These are phyloP conservation scores for Micractinium conductrix DNA, from an alignment of 139 green algal species.

Conservation along the genomic window DNA sequence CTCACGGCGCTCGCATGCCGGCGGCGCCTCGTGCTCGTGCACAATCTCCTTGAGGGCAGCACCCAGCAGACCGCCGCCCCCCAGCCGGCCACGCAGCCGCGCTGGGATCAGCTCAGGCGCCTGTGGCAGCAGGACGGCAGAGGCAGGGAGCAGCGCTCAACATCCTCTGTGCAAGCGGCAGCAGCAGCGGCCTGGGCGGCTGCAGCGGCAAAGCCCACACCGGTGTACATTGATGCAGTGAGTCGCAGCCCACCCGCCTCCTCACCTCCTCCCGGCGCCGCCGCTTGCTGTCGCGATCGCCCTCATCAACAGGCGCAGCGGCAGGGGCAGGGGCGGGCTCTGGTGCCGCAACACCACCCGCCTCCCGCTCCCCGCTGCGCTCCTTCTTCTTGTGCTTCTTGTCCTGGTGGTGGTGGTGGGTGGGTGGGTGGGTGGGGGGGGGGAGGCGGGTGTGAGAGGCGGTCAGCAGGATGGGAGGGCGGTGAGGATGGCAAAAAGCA, in stretches of 20 bases:
- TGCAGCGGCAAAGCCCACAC: neutral
- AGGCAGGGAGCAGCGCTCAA: neutral
- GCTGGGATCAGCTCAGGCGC: neutral
- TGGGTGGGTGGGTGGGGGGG: too few species aligned
- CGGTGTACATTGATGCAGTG: too few species aligned
- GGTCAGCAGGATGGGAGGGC: neutral
- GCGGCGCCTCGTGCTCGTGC: neutral
- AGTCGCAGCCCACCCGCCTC: too few species aligned
- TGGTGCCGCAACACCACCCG: too few species aligned
- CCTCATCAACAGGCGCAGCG: neutral
- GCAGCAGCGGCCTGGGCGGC: neutral
- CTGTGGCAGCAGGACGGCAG: neutral
- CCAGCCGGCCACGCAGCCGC: conserved; percentile 21
- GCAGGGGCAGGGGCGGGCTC: neutral
- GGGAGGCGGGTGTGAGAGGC: too few species aligned
- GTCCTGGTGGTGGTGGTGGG: too few species aligned
- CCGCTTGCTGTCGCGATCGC: conserved; percentile 5
- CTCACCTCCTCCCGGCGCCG: conserved; percentile 10
- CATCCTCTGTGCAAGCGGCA: neutral
- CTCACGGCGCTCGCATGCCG: neutral
- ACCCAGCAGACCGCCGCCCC: conserved; percentile 8
- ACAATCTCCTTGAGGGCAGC: conserved; percentile 19
- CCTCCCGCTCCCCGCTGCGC: neutral
- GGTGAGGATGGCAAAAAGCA: neutral
- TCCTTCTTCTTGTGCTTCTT: conserved; percentile 23